These are phyloP conservation scores for Trypanosoma melophagium DNA, from an alignment of 208 protist species.

Conservation along the genomic window DNA sequence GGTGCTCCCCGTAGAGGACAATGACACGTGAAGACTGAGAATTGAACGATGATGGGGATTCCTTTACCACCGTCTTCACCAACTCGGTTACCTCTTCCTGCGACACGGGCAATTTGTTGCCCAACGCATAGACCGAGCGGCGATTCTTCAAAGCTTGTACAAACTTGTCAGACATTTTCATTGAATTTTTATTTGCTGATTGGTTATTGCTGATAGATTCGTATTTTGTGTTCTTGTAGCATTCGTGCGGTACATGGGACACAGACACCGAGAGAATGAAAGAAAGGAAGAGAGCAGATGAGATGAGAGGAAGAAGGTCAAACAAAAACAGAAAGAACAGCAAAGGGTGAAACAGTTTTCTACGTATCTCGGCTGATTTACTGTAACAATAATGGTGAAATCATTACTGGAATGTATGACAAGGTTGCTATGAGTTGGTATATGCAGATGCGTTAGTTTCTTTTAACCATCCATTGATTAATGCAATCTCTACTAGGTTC, in stretches of 20 bases:
- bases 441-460: constrained; percentile 16
- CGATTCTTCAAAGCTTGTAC: constrained; percentile 3
- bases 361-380: too few species aligned
- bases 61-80: constrained; percentile 39
- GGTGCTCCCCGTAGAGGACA: constrained; percentile 52
- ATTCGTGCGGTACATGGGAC: too few species aligned
- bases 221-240: too few species aligned
- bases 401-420: too few species aligned
- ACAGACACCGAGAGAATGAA: constrained; percentile 17
- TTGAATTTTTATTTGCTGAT: too few species aligned
- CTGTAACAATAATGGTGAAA: too few species aligned
- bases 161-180: not conserved
- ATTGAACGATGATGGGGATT: constrained; percentile 57
- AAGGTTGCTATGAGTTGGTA: not conserved
- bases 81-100: constrained; percentile 29
- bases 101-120: constrained; percentile 35
- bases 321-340: constrained; percentile 14
- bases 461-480: constrained; percentile 78
- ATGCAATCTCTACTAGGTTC: constrained; percentile 61
- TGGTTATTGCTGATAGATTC: too few species aligned
- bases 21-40: constrained; percentile 49
- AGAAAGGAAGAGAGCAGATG: constrained; percentile 5
- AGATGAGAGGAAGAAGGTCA: constrained; percentile 3
- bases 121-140: constrained; percentile 47
- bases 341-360: not conserved